A percentile compares a stretch with the other conserved stretches of the same genome.
These are phyloP conservation scores for Blakeslea trispora DNA, from an alignment of 371 early-diverging fungal species.

Conservation along the genomic window DNA sequence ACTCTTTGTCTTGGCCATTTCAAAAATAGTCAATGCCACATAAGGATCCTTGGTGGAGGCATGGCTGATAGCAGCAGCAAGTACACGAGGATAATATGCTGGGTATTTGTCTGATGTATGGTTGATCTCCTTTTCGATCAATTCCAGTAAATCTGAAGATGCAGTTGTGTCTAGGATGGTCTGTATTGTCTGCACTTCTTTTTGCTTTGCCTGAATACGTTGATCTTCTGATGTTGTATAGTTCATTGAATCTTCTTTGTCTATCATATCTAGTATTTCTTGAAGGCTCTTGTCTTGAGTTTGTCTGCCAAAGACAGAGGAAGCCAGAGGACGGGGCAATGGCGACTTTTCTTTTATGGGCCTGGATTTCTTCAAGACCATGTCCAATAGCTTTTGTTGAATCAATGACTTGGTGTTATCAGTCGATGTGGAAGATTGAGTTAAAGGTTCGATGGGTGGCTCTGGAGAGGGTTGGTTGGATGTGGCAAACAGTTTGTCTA, in stretches of 20 bases:
- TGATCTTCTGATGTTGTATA: background rate
- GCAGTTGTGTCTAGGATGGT: constrained; percentile 11
- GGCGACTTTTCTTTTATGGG: constrained; percentile 27
- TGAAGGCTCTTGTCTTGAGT: background rate
- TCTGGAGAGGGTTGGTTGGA: background rate
- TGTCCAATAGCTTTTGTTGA: constrained; percentile 31
- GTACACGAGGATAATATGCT: constrained; percentile 31
- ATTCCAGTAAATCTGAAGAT: constrained; percentile 9
- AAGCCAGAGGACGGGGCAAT: constrained; percentile 20
- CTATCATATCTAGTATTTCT: constrained; percentile 6
- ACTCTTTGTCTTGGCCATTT: constrained; percentile 40
- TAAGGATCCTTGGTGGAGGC: constrained; percentile 44
- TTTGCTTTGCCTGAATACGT: constrained; percentile 10
- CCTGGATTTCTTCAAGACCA: constrained; percentile 16
- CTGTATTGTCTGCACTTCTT: constrained; percentile 16
- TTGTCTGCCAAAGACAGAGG: constrained; percentile 12
- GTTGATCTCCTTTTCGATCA: constrained; percentile 16
- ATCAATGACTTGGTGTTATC: constrained; percentile 16
- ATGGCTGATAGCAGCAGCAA: constrained; percentile 37
- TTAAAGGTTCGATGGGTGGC: background rate
- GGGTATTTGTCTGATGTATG: constrained; percentile 19
- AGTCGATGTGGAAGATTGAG: background rate
- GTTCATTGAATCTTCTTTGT: constrained; percentile 1
- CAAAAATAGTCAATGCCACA: constrained; percentile 47
- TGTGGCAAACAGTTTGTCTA: constrained; percentile 15